Evolutionary conservation across 192 early-diverging fungal genomes (phyloP).

Genomic region (Coemansia sp.): DNA sequence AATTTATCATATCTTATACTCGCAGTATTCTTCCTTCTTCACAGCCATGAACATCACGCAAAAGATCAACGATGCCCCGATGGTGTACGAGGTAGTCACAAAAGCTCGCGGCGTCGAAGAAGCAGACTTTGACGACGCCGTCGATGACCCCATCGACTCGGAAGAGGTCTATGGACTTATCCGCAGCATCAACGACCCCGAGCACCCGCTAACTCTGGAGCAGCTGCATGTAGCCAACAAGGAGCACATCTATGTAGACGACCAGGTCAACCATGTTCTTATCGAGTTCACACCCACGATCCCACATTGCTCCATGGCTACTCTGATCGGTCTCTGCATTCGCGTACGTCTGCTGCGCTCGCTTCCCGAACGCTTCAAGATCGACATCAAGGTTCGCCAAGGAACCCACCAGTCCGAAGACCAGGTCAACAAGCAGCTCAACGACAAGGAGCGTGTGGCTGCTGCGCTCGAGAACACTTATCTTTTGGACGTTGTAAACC

Average conservation of each 20-base stretch:
- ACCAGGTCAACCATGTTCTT: slow-evolving; percentile 63
- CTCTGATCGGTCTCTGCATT: slow-evolving; percentile 96
- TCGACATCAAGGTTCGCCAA: slow-evolving; percentile 85
- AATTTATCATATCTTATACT: not conserved
- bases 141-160: slow-evolving; percentile 75
- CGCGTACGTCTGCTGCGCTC: slow-evolving; percentile 86
- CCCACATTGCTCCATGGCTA: slow-evolving; percentile 99
- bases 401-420: slow-evolving; percentile 96
- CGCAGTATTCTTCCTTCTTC: not conserved
- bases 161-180: slow-evolving; percentile 95
- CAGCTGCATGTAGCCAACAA: slow-evolving; percentile 92
- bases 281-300: slow-evolving; percentile 97
- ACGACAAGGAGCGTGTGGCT: slow-evolving; percentile 98
- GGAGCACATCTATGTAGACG: slow-evolving; percentile 80
- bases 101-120: slow-evolving; percentile 40
- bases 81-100: slow-evolving; percentile 68
- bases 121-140: slow-evolving; percentile 72
- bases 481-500: slow-evolving; percentile 93
- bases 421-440: slow-evolving; percentile 97
- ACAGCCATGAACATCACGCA: slow-evolving; percentile 50
- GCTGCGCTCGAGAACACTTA: slow-evolving; percentile 96
- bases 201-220: slow-evolving; percentile 96
- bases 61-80: slow-evolving; percentile 77
- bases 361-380: slow-evolving; percentile 89
- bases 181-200: slow-evolving; percentile 95